Base-by-base conservation (phyloP, 352 stramenopile genomes). In the Pythium guiyangense region DNA sequence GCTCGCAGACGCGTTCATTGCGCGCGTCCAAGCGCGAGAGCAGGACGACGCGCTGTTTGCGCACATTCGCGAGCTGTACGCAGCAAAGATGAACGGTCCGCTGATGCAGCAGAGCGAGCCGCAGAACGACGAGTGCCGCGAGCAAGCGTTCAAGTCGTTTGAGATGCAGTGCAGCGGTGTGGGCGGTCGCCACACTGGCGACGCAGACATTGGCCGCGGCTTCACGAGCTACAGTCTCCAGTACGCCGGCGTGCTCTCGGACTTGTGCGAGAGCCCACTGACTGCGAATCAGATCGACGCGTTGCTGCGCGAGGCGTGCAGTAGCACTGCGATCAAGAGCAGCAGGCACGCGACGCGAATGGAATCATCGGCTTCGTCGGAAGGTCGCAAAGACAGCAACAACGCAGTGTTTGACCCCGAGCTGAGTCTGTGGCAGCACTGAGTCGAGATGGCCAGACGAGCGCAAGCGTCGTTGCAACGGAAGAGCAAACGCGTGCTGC, bases 221-320 rank as follows among this genome's bases (percentile, higher is more conserved):
- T 72, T 90, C 52, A 85, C 73, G 14, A 81, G 70, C 60, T 91
- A 91, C 69, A 88, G 73, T 40, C 55, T 90, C 26, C 79, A 87
- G 57, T 90, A 90, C 53, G 78, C 59, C 8, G 69, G 76, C 4
- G 73, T 62, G 14, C 60, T 84, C 31, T 55, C 70, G 54, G 76
- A 84, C 49, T 57, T 86, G 1, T 84, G 73, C 47, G 77, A 75
- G 60, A 64, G 62, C 0, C 26, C 31, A 11, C 42, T 84, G 46
- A 4, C 22, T 10, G 55, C 62, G 54, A 47, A 63, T 3, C 57
- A 57, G 12, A 69, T 73, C 48, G 49, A 73, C 18, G 34, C 56
- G 31, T 58, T 84, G 15, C 60, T 86, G 9, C 54, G 42, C 27
- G 59, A 58, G 15, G 76, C 72, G 20, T 86, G 73, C 51, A 18